Base-by-base conservation (phyloP, 768 basidiomycete species). In the Pulveroboletus sp. region DNA sequence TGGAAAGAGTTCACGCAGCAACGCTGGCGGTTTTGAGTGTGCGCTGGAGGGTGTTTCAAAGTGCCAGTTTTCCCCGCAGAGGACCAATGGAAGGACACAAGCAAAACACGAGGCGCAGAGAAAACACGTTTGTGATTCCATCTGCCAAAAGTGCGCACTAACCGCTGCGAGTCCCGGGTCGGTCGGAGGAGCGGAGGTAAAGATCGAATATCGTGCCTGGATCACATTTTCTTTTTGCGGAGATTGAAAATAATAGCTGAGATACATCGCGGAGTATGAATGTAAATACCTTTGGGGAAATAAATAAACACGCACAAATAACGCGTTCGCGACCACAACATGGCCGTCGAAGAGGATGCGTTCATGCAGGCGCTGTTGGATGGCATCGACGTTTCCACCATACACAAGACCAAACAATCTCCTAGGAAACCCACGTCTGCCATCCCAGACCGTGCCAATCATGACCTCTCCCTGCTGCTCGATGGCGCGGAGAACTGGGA, bases 401-500 rank as follows among this genome's bases (percentile, higher is more conserved):
- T 29, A 46, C 37, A 39, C 40, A 41, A 39, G 32, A 25, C 29
- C 13, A 45, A 43, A 37, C 36, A 27, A 59, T 69, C 38, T 61
- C 75, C 47, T 43, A 53, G 49, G 59, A 70, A 53, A 43, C 62
- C 41, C 21, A 51, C 43, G 48, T 43, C 27, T 9, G 5, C 20
- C 19, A n/a, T n/a, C n/a, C n/a, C n/a, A n/a, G n/a, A 25, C 21
- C 25, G 43, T 20, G 48, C 4, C 6, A 33, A 35, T 23, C 77
- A 84, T 50, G 79, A 84, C 51, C 56, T 84, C 25, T 60, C 67
- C 3, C 59, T 67, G 4, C 70, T 87, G 13, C 59, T 85, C n/a
- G 78, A 83, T 24, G 87, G 84, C 0, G 81, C 80, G 1, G 86
- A 85, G 57, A 71, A 76, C 32, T 86, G 85, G 82, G 83, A 89